These are phyloP conservation scores for Raddia distichophylla DNA, from an alignment of 176 grass and related monocot species.

Conservation along the genomic window DNA sequence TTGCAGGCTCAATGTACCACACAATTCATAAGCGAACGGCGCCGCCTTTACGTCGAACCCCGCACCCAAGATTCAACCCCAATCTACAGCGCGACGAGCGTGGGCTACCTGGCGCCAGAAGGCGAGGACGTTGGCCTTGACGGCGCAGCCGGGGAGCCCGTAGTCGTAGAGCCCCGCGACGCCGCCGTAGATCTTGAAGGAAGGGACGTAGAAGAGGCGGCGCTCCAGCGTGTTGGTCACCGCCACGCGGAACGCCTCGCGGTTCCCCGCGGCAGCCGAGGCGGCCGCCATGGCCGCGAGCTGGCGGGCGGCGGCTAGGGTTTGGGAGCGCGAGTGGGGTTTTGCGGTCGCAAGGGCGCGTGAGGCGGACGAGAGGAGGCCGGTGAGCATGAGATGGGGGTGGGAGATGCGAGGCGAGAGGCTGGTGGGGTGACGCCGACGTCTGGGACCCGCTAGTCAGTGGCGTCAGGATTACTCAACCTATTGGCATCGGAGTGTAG, in stretches of 20 bases:
- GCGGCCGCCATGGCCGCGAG: constrained; percentile 34
- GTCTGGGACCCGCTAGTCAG: constrained; percentile 34
- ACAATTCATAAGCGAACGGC: constrained; percentile 6
- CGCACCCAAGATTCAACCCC: neutral
- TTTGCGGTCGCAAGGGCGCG: constrained; percentile 44
- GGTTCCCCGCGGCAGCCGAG: constrained; percentile 32
- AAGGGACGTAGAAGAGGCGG: constrained; percentile 80
- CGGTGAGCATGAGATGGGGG: constrained; percentile 36
- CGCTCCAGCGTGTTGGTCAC: constrained; percentile 87
- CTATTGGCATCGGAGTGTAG: no score
- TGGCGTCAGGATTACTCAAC: neutral
- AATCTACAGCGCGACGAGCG: neutral
- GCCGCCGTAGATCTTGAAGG: constrained; percentile 96
- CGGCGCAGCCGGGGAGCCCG: constrained; percentile 72
- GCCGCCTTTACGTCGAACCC: neutral
- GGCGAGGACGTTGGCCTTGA: constrained; percentile 85
- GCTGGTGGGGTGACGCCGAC: constrained; percentile 11
- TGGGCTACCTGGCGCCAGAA: constrained; percentile 80
- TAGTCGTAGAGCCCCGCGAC: constrained; percentile 96
- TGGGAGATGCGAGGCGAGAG: neutral
- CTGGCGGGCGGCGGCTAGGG: constrained; percentile 24
- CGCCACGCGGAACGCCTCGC: constrained; percentile 74
- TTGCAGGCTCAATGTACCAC: neutral
- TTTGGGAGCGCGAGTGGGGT: constrained; percentile 39
- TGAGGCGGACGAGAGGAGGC: constrained; percentile 40